Evolutionary conservation across 768 basidiomycete genomes (phyloP), one percentile per base, ranked within the genome.

Genomic region (Lactifluus hygrophoroides): DNA sequence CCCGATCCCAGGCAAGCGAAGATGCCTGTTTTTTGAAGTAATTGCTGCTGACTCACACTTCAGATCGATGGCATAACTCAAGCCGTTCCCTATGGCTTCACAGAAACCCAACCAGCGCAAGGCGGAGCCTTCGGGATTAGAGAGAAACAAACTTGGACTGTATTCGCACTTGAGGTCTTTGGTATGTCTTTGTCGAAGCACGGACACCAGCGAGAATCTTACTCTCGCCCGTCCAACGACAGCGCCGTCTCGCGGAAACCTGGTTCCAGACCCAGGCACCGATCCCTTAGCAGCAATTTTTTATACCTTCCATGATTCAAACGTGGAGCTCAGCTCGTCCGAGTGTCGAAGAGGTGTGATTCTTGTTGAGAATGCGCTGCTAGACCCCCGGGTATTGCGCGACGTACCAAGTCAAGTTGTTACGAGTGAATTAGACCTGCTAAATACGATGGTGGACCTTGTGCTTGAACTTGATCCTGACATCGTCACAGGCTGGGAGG

Each of bases 401-500:
- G 70, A 75, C 35, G 66, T 74, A 51, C 66, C 72, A 14, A 55
- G 86, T 27, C 81, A 88, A 42, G 63, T 76, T 7, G 82, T 88
- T 16, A 69, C 80, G 3, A 76, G 68, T 43, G 96, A 99, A 72
- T 73, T 91, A 11, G 91, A 93, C 21, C 72, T 97, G 5, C 72
- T 97, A 56, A 94, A 96, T 66, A 71, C 72, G 34, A 64, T 90
- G 7, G 74, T 90, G 27, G 93, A 98, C 67, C 71, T 83, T 28
- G 80, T 96, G 0, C 66, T 81, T 23, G 80, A 82, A 1, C 73
- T 90, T 62, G 93, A 98, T 72, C 96, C 96, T 0, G 96, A 99
- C 69, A 85, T 97, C 40, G 66, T 98, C 8, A 78, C 82, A 0
- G 95, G 95, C 16, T 98, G 93, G 91, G 95, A 99, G 60, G 77